phyloP scores from a whole-genome alignment of 2,329 filamentous ascomycete species.

The Mollisia scopiformis region DNA sequence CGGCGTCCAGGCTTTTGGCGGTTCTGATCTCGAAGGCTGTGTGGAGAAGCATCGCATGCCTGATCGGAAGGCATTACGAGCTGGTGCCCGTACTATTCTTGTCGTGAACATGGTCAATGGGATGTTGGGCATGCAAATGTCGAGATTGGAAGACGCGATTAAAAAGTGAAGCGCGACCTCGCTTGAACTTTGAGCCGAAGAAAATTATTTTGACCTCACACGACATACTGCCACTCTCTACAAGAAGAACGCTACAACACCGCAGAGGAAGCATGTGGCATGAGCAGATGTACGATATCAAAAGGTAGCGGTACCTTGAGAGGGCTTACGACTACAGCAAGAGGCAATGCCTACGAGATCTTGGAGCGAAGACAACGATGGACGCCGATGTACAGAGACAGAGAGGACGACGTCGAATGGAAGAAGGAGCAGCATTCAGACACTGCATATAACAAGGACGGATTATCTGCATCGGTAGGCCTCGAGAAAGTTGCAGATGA shows the following conservation, averaged over 20 bases:
- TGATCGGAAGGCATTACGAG: conserved; percentile 24
- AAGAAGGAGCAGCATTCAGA: too few species aligned
- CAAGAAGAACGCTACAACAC: background rate
- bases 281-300: conserved; percentile 28
- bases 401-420: background rate
- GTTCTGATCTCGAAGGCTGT: conserved; percentile 25
- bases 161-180: conserved; percentile 20
- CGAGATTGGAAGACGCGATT: conserved; percentile 21
- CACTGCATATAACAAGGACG: too few species aligned
- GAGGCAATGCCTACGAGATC: background rate
- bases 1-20: conserved; percentile 44
- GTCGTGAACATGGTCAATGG: conserved; percentile 32
- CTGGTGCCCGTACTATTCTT: conserved; percentile 29
- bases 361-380: background rate
- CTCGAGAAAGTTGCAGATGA: too few species aligned
- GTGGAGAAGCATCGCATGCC: conserved; percentile 31
- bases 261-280: conserved; percentile 27
- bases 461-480: too few species aligned
- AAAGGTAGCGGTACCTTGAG: conserved; percentile 26
- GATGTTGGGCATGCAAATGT: conserved; percentile 1
- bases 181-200: conserved; percentile 11
- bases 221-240: background rate
- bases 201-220: conserved; percentile 4
- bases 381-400: background rate
- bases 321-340: conserved; percentile 7